Evolutionary conservation across 2,329 filamentous ascomycete species (phyloP).

Genomic region (Thelonectria olida): DNA sequence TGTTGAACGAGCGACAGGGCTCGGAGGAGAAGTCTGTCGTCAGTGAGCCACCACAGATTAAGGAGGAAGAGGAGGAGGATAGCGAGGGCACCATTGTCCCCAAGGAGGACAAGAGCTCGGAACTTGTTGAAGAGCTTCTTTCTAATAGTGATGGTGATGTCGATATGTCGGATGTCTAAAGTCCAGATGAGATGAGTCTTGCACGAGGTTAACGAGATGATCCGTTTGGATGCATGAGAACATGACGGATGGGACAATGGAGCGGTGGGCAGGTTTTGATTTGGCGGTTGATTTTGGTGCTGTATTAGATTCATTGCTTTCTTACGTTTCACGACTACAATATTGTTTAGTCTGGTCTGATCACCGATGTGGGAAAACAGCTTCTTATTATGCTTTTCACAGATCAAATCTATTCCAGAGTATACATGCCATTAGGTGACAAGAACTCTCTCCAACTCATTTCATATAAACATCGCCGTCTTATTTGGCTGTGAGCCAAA

Average conservation of each 20-base stretch:
- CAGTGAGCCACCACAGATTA: conserved; percentile 55
- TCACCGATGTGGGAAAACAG: background rate
- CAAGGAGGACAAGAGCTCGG: conserved; percentile 45
- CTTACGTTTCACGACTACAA: conserved; percentile 18
- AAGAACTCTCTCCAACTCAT: background rate
- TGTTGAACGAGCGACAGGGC: conserved; percentile 41
- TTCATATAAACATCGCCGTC: background rate
- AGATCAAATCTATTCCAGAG: background rate
- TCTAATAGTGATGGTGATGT: conserved; percentile 53
- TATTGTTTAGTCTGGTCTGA: conserved; percentile 6
- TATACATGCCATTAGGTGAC: background rate
- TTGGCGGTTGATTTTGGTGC: conserved; percentile 26
- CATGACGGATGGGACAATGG: conserved; percentile 22
- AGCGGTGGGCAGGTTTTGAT: conserved; percentile 21
- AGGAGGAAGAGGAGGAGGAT: conserved; percentile 57
- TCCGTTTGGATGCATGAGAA: conserved; percentile 19
- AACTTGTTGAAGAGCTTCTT: conserved; percentile 51
- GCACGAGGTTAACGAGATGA: conserved; percentile 28
- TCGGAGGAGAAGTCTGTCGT: conserved; percentile 51
- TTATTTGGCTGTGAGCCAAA: conserved; percentile 56
- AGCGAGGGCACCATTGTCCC: conserved; percentile 46
- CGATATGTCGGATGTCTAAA: conserved; percentile 42
- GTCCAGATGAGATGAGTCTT: conserved; percentile 20
- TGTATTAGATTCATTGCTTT: conserved; percentile 22
- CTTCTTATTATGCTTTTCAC: background rate